Percentiles rank a stretch among this genome's conserved stretches.
Evolutionary conservation across 768 basidiomycete genomes (phyloP).

Genomic region (Saitozyma sp.): DNA sequence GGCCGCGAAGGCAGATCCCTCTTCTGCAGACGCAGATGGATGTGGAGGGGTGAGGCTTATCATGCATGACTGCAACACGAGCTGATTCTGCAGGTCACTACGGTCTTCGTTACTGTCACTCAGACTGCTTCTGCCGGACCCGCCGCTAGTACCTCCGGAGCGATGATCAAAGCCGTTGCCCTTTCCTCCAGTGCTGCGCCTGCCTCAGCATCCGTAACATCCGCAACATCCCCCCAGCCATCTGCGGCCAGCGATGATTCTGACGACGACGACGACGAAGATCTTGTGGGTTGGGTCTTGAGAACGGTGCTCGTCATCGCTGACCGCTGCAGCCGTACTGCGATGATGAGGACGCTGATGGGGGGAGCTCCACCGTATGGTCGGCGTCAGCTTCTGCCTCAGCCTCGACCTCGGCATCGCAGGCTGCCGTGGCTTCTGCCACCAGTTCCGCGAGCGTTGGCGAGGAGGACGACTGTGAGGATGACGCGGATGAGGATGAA

Average conservation of each 20-base stretch:
- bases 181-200: not conserved
- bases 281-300: not conserved
- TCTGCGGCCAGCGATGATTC: not conserved
- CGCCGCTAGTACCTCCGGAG: conserved; percentile 10
- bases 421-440: not conserved
- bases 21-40: not conserved
- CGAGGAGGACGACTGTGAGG: too few species aligned
- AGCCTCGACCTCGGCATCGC: not conserved
- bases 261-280: conserved; percentile 7
- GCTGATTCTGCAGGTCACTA: conserved; percentile 24
- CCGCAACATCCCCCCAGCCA: not conserved
- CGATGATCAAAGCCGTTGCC: conserved; percentile 14
- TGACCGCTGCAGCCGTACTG: conserved; percentile 1
- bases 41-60: conserved; percentile 29
- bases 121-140: conserved; percentile 16
- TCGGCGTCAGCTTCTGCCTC: not conserved
- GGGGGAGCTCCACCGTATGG: not conserved
- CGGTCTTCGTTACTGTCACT: conserved; percentile 32
- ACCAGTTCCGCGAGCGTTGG: not conserved
- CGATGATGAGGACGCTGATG: conserved; percentile 6
- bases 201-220: not conserved
- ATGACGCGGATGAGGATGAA: too few species aligned
- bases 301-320: too few species aligned
- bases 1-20: too few species aligned
- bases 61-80: not conserved